Evolutionary conservation across 306 rosid genomes (phyloP).

Genomic region (Lupinus albus): DNA sequence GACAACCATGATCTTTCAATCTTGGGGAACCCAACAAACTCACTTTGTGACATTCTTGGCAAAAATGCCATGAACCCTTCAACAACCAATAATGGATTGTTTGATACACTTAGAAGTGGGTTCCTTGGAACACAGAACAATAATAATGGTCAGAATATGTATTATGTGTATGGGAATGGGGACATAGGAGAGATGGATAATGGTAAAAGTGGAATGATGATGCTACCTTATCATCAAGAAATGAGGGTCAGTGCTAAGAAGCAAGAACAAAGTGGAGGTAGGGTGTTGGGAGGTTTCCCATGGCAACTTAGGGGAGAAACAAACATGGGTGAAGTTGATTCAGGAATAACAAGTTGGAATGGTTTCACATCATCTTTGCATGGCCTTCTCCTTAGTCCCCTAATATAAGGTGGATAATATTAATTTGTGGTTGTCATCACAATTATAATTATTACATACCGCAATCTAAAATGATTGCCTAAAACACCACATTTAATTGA

Average conservation of each 20-base stretch:
- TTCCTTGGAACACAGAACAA: conserved; percentile 46
- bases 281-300: conserved; percentile 69
- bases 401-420: conserved; percentile 52
- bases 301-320: conserved; percentile 69
- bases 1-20: conserved; percentile 60
- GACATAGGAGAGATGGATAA: conserved; percentile 58
- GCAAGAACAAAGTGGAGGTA: conserved; percentile 61
- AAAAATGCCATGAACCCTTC: conserved; percentile 23
- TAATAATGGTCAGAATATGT: conserved; percentile 21
- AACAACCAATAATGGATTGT: conserved; percentile 44
- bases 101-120: conserved; percentile 56
- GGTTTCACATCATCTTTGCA: conserved; percentile 72
- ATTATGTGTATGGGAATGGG: conserved; percentile 62
- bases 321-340: conserved; percentile 56
- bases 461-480: conserved; percentile 24
- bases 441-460: too few relatives aligned
- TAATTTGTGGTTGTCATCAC: too few relatives aligned
- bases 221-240: conserved; percentile 47
- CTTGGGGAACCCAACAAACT: conserved; percentile 46
- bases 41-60: conserved; percentile 46
- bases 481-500: conserved; percentile 38
- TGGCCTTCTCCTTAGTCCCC: conserved; percentile 79
- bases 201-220: conserved; percentile 51
- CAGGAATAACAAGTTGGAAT: conserved; percentile 76
- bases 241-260: conserved; percentile 58